Conservation (phyloP, 2,329 filamentous ascomycete species). For the Hypoxylon rubiginosum region DNA sequence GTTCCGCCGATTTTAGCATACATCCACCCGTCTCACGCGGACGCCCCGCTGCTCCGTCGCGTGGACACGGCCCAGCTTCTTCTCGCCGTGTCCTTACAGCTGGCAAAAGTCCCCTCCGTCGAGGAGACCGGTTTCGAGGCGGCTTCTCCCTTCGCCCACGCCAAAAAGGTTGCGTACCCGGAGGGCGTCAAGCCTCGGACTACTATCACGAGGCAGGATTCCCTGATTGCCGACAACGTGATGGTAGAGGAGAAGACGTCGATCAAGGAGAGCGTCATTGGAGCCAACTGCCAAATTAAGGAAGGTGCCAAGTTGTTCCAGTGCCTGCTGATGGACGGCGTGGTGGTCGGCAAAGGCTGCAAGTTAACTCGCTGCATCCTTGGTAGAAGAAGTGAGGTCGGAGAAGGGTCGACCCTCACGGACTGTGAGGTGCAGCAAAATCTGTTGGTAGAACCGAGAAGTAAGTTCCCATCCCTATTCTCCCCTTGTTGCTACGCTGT, state of each 20-base stretch:
- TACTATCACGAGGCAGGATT: slow-evolving; percentile 85
- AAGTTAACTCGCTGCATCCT: slow-evolving; percentile 90
- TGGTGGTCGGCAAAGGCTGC: slow-evolving; percentile 84
- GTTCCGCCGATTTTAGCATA: slow-evolving; percentile 86
- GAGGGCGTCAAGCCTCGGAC: slow-evolving; percentile 84
- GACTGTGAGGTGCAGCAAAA: slow-evolving; percentile 96
- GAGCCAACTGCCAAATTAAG: slow-evolving; percentile 87
- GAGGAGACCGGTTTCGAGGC: slow-evolving; percentile 71
- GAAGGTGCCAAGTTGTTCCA: slow-evolving; percentile 88
- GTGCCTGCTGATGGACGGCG: slow-evolving; percentile 93
- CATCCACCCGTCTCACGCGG: slow-evolving; percentile 72
- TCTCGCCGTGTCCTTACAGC: slow-evolving; percentile 82
- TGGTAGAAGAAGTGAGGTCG: slow-evolving; percentile 83
- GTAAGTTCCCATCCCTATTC: slow-evolving; percentile 61
- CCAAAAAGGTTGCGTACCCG: slow-evolving; percentile 84
- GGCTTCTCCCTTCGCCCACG: slow-evolving; percentile 81
- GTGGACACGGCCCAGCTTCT: slow-evolving; percentile 90
- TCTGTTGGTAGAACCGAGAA: slow-evolving; percentile 83
- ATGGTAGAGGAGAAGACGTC: slow-evolving; percentile 88
- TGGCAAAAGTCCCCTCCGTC: slow-evolving; percentile 84
- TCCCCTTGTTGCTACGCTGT: slow-evolving; percentile 9
- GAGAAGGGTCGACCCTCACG: slow-evolving; percentile 83
- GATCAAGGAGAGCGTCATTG: slow-evolving; percentile 93
- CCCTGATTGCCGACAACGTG: slow-evolving; percentile 88
- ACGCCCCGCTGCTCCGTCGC: slow-evolving; percentile 80